Conservation (phyloP, 2,329 filamentous ascomycete species). For the Pestalotiopsis sp. region DNA sequence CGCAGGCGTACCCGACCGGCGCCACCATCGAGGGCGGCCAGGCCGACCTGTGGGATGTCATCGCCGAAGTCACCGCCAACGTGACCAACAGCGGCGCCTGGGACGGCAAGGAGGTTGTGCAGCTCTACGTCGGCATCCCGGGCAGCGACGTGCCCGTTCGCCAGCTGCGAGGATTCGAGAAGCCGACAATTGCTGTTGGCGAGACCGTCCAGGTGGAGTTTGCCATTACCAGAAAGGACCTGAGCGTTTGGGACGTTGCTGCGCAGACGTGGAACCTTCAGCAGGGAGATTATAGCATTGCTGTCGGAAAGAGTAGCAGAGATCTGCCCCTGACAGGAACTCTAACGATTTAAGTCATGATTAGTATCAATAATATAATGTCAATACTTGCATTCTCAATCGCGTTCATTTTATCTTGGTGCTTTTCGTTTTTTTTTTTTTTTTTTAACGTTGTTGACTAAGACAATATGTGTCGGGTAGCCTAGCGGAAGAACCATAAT, state of each 20-base stretch:
- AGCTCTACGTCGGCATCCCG: slow-evolving; percentile 56
- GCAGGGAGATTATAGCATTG: slow-evolving; percentile 31
- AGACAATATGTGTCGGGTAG: no score
- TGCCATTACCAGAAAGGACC: slow-evolving; percentile 46
- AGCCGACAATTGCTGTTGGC: slow-evolving; percentile 44
- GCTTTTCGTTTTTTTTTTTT: no score
- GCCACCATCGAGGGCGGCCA: slow-evolving; percentile 50
- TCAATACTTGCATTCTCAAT: not conserved
- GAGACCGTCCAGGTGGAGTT: slow-evolving; percentile 44
- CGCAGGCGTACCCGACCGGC: slow-evolving; percentile 19
- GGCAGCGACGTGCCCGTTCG: slow-evolving; percentile 39
- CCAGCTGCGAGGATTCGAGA: slow-evolving; percentile 55
- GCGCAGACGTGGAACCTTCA: slow-evolving; percentile 44
- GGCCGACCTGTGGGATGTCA: slow-evolving; percentile 52
- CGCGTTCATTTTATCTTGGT: not conserved
- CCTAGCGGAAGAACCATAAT: no score
- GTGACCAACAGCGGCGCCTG: slow-evolving; percentile 55
- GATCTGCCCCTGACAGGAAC: slow-evolving; percentile 18
- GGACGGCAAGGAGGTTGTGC: slow-evolving; percentile 51
- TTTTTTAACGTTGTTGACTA: no score
- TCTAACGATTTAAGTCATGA: not conserved
- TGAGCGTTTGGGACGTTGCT: slow-evolving; percentile 51
- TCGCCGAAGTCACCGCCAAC: slow-evolving; percentile 49
- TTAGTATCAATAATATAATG: not conserved
- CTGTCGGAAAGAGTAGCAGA: slow-evolving; percentile 33